A percentile compares a stretch with the other conserved stretches of the same genome.
These are phyloP conservation scores for Ceratobasidium papillatum DNA, from an alignment of 1,284 basidiomycete genomes.

Conservation along the genomic window DNA sequence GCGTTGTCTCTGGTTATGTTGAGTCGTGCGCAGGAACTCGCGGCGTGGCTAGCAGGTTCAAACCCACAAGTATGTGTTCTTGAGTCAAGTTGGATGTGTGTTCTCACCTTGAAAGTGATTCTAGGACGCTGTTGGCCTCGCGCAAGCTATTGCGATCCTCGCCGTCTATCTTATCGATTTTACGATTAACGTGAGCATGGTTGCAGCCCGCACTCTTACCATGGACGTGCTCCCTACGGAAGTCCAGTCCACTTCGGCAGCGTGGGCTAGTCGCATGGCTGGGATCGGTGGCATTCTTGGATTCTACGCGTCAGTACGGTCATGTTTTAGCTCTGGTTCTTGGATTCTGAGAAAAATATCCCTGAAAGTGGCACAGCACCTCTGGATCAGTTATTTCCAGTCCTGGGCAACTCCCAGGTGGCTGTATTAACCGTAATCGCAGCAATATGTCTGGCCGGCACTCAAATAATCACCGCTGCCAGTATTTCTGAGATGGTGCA, in stretches of 20 bases:
- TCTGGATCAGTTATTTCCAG: constrained; percentile 68
- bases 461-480: constrained; percentile 51
- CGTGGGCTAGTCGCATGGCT: constrained; percentile 93
- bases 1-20: constrained; percentile 79
- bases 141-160: constrained; percentile 81
- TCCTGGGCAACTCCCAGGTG: constrained; percentile 79
- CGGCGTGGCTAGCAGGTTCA: constrained; percentile 57
- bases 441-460: constrained; percentile 54
- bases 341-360: not conserved
- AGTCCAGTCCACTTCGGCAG: constrained; percentile 67
- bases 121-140: constrained; percentile 48
- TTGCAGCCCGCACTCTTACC: constrained; percentile 56
- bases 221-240: constrained; percentile 61
- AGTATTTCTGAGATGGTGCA: constrained; percentile 80
- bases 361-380: constrained; percentile 67
- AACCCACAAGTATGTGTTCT: not conserved
- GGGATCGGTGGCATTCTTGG: constrained; percentile 83
- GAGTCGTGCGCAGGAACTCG: constrained; percentile 81
- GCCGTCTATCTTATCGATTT: constrained; percentile 94
- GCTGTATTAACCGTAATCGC: constrained; percentile 70
- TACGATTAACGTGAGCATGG: constrained; percentile 82
- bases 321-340: not conserved
- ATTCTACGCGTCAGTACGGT: constrained; percentile 72
- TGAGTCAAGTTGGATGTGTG: not conserved
- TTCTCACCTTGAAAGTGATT: constrained; percentile 15